phyloP scores from a whole-genome alignment of 2,329 filamentous ascomycete species.

The Neofusicoccum kwambonambiense region DNA sequence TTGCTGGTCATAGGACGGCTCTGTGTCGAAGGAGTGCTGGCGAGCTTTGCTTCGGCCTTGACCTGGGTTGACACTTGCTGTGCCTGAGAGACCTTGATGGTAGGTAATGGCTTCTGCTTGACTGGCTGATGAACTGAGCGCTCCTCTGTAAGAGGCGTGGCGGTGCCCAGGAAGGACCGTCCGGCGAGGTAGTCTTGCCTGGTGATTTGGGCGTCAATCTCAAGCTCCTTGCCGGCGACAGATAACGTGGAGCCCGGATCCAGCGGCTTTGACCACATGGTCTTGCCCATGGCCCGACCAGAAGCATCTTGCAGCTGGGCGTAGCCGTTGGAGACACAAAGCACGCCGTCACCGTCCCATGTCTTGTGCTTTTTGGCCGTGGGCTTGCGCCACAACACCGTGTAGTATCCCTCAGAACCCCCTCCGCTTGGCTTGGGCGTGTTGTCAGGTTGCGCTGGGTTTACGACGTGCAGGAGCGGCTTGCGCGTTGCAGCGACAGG shows the following conservation, averaged over 20 bases:
- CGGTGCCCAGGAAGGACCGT: conserved; percentile 42
- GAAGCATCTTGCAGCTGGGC: conserved; percentile 62
- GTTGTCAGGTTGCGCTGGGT: conserved; percentile 26
- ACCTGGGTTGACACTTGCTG: conserved; percentile 20
- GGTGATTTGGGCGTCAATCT: conserved; percentile 62
- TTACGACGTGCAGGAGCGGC: conserved; percentile 29
- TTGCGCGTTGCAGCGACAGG: conserved; percentile 25
- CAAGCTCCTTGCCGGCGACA: conserved; percentile 66
- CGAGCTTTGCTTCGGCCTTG: conserved; percentile 42
- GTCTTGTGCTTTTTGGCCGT: conserved; percentile 74
- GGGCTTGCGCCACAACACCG: conserved; percentile 58
- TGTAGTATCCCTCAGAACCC: conserved; percentile 41
- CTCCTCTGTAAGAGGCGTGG: conserved; percentile 12
- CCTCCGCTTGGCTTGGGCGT: neutral
- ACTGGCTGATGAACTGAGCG: conserved; percentile 24
- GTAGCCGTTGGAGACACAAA: conserved; percentile 57
- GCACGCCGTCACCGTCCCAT: conserved; percentile 71
- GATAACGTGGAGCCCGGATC: conserved; percentile 61
- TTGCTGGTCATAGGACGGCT: conserved; percentile 38
- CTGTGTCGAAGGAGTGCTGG: conserved; percentile 29
- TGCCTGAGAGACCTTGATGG: conserved; percentile 30
- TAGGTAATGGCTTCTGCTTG: conserved; percentile 24
- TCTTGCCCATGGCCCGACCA: conserved; percentile 62
- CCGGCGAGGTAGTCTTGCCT: conserved; percentile 59
- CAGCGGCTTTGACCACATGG: conserved; percentile 55